phyloP scores from a whole-genome alignment of 225 moss, liverwort and hornwort species.

The Marchantia polymorpha region DNA sequence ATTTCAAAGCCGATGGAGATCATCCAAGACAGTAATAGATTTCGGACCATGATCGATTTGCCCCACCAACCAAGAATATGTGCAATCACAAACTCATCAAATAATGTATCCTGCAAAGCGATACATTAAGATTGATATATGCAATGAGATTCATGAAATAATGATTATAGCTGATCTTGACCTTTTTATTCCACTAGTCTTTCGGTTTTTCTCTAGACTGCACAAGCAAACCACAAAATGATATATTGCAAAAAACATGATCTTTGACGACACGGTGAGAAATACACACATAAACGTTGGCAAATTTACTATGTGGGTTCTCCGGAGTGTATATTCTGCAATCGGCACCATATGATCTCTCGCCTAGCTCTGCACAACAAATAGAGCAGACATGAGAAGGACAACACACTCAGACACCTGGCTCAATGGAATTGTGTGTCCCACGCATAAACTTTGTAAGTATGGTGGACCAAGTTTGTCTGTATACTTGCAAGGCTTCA shows the following conservation, averaged over 20 bases:
- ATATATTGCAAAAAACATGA: background rate
- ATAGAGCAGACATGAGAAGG: background rate
- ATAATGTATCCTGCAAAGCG: constrained; percentile 63
- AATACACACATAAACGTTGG: constrained; percentile 69
- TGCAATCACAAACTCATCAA: constrained; percentile 96
- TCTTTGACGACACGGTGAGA: background rate
- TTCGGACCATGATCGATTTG: constrained; percentile 92
- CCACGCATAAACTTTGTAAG: too few relatives aligned
- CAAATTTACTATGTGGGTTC: constrained; percentile 62
- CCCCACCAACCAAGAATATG: constrained; percentile 97
- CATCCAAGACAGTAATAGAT: constrained; percentile 64
- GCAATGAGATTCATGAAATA: too few relatives aligned
- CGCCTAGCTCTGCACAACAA: constrained; percentile 61
- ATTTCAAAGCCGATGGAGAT: constrained; percentile 94
- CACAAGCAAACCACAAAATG: too few relatives aligned
- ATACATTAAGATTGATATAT: background rate
- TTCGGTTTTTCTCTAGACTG: too few relatives aligned
- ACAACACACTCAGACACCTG: too few relatives aligned
- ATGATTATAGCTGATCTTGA: too few relatives aligned
- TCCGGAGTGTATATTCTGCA: constrained; percentile 90
- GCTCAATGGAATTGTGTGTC: too few relatives aligned
- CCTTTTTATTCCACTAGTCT: too few relatives aligned
- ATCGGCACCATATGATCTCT: constrained; percentile 87
- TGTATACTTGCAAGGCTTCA: too few relatives aligned
- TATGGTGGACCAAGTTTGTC: too few relatives aligned